Evolutionary conservation across 2,329 filamentous ascomycete species (phyloP).

Genomic region (Neofusicoccum ribis): DNA sequence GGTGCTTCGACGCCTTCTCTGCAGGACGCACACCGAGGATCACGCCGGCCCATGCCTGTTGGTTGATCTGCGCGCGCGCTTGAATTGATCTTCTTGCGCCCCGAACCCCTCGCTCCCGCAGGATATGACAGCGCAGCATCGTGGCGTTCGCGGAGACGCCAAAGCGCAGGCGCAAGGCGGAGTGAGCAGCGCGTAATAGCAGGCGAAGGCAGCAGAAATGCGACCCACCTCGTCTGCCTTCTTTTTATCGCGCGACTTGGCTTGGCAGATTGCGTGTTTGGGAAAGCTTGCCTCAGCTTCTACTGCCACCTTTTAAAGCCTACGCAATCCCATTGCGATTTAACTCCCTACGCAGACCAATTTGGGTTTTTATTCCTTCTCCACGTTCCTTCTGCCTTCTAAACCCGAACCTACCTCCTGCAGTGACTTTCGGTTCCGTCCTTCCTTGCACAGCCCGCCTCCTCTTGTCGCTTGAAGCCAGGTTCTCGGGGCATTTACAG

Average conservation of each 20-base stretch:
- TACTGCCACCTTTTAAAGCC: not conserved
- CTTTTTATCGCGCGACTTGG: not conserved
- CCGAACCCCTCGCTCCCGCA: not conserved
- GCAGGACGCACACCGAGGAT: not conserved
- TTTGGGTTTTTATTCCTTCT: not conserved
- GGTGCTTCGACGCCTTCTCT: not conserved
- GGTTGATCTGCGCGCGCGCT: not conserved
- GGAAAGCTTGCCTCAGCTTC: not conserved
- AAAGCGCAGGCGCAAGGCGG: not conserved
- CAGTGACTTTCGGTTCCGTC: not conserved
- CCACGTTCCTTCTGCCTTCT: not conserved
- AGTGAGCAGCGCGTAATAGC: not conserved
- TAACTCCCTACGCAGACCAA: not conserved
- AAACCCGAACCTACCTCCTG: not conserved
- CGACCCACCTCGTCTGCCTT: not conserved
- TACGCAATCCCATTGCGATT: not conserved
- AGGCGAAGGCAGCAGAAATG: not conserved
- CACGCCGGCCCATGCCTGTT: not conserved
- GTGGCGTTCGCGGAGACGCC: not conserved
- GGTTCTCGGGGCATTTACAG: not conserved
- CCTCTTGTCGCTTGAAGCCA: not conserved
- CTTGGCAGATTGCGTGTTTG: not conserved
- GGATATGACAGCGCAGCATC: conserved; percentile 1
- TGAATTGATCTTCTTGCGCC: not conserved
- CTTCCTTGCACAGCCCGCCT: not conserved